Percentiles rank a stretch among this genome's conserved stretches.
These are phyloP conservation scores for Madurella mycetomatis DNA, from an alignment of 2,329 filamentous ascomycete genomes.

Conservation along the genomic window DNA sequence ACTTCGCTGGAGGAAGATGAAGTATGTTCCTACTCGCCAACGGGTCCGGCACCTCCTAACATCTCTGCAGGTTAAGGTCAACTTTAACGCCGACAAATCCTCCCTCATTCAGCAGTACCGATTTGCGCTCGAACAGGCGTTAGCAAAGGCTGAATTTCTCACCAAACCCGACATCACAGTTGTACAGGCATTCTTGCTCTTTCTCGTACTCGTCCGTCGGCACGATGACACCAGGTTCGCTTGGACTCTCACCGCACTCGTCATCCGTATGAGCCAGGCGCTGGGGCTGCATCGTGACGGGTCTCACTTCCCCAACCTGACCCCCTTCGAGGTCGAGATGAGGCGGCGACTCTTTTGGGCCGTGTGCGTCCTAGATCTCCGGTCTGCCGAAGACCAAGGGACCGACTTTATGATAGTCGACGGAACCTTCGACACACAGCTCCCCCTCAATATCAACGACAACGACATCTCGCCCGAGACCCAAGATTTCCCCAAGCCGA, in stretches of 20 bases:
- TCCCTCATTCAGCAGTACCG: slow-evolving; percentile 45
- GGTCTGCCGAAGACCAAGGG: slow-evolving; percentile 57
- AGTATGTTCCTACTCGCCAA: slow-evolving; percentile 33
- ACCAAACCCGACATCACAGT: slow-evolving; percentile 55
- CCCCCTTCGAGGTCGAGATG: slow-evolving; percentile 59
- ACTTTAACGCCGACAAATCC: slow-evolving; percentile 47
- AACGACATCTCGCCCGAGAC: slow-evolving; percentile 46
- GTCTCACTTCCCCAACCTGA: slow-evolving; percentile 46
- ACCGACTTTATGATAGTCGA: slow-evolving; percentile 45
- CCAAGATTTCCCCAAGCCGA: slow-evolving; percentile 42
- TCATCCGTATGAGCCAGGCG: slow-evolving; percentile 52
- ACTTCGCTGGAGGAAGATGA: slow-evolving; percentile 58
- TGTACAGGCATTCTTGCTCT: slow-evolving; percentile 58
- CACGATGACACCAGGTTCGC: slow-evolving; percentile 51
- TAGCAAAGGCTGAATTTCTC: slow-evolving; percentile 59
- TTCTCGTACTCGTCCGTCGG: slow-evolving; percentile 49
- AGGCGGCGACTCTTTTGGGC: slow-evolving; percentile 60
- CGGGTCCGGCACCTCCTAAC: not conserved
- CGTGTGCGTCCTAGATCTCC: slow-evolving; percentile 54
- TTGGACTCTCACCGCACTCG: slow-evolving; percentile 61
- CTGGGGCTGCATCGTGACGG: slow-evolving; percentile 57
- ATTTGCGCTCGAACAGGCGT: slow-evolving; percentile 53
- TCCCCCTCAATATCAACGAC: slow-evolving; percentile 57
- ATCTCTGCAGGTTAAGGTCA: slow-evolving; percentile 43
- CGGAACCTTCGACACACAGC: slow-evolving; percentile 47